Evolutionary conservation across 2,329 filamentous ascomycete species (phyloP).

Genomic region (Leptographium flavum): DNA sequence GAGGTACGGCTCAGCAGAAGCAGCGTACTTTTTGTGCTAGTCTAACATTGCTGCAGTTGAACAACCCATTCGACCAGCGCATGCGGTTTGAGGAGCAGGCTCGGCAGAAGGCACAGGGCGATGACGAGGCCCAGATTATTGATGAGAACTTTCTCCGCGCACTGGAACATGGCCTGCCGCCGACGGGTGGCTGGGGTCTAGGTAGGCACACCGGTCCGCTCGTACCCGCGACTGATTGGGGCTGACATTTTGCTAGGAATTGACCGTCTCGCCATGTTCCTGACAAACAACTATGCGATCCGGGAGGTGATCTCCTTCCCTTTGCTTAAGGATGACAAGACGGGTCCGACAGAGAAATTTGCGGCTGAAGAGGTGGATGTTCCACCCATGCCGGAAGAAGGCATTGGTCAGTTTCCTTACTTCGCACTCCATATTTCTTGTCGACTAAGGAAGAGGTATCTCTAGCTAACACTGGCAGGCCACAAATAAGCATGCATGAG

Average conservation of each 20-base stretch:
- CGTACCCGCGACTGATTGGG: neutral
- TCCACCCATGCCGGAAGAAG: constrained; percentile 20
- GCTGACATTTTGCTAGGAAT: constrained; percentile 41
- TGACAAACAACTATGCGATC: constrained; percentile 91
- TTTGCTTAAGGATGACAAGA: constrained; percentile 82
- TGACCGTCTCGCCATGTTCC: constrained; percentile 45
- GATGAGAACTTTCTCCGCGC: constrained; percentile 91
- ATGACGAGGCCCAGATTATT: constrained; percentile 90
- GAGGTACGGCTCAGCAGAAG: constrained; percentile 28
- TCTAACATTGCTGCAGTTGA: constrained; percentile 39
- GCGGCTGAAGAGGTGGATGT: constrained; percentile 21
- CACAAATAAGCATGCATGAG: neutral
- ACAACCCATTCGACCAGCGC: constrained; percentile 90
- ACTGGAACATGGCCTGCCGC: constrained; percentile 62
- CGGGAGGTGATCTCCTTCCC: constrained; percentile 95
- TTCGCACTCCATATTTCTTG: neutral
- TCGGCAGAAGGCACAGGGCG: constrained; percentile 86
- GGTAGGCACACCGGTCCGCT: neutral
- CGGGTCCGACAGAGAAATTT: constrained; percentile 31
- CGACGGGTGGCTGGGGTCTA: constrained; percentile 93
- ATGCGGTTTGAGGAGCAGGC: constrained; percentile 90
- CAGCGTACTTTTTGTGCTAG: neutral
- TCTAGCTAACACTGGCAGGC: neutral
- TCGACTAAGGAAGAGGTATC: neutral
- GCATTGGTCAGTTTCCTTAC: constrained; percentile 18